Conservation (phyloP, 2,329 filamentous ascomycete genomes). For the Penicillium sp. region DNA sequence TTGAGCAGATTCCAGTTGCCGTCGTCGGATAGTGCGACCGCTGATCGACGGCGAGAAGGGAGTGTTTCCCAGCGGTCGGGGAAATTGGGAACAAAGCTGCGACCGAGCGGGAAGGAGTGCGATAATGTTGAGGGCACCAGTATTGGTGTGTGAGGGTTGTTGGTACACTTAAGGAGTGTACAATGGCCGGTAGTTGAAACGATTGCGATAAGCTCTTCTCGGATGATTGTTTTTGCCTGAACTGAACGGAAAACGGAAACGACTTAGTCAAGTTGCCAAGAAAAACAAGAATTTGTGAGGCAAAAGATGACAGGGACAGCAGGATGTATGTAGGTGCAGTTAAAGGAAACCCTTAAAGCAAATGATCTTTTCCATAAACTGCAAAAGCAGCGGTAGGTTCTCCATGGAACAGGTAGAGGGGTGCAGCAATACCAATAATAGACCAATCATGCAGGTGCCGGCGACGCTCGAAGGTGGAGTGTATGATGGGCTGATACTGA, state of each 20-base stretch:
- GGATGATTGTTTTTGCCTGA: slow-evolving; percentile 21
- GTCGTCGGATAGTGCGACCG: slow-evolving; percentile 45
- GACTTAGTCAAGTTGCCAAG: slow-evolving; percentile 17
- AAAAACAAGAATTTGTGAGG: slow-evolving; percentile 8
- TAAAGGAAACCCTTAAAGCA: slow-evolving; percentile 1
- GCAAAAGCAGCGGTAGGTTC: slow-evolving; percentile 16
- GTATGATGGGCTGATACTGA: slow-evolving; percentile 33
- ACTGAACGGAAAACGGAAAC: slow-evolving; percentile 11
- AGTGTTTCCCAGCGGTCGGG: slow-evolving; percentile 45
- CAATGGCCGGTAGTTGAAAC: slow-evolving; percentile 6
- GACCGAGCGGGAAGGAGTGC: slow-evolving; percentile 6
- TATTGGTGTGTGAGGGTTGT: slow-evolving; percentile 12
- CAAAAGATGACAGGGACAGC: slow-evolving; percentile 4
- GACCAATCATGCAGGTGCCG: slow-evolving; percentile 34
- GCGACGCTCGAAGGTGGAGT: slow-evolving; percentile 27
- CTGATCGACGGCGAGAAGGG: slow-evolving; percentile 44
- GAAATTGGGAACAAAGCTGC: slow-evolving; percentile 17
- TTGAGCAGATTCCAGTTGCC: slow-evolving; percentile 26
- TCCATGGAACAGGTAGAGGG: slow-evolving; percentile 22
- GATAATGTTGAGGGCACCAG: slow-evolving; percentile 6
- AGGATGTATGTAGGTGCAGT: slow-evolving; percentile 12
- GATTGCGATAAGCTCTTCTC: slow-evolving; percentile 25
- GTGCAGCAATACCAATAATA: slow-evolving; percentile 15
- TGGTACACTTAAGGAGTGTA: slow-evolving; percentile 8
- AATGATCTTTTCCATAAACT: slow-evolving; percentile 8